Evolutionary conservation across 2,329 filamentous ascomycete species (phyloP).

Genomic region (Ustulina deusta): DNA sequence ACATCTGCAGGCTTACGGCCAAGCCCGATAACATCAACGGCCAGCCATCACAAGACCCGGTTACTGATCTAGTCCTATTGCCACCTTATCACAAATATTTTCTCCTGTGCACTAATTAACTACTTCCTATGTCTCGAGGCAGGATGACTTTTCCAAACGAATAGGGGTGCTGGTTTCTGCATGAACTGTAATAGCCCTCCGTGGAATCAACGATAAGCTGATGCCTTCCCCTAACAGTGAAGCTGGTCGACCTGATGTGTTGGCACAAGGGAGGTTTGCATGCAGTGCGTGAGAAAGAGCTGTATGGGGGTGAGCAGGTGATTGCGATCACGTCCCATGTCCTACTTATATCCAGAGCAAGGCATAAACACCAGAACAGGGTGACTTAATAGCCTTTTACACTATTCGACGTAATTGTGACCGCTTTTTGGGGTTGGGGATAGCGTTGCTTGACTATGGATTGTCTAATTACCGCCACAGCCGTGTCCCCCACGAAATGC

Average conservation of each 20-base stretch:
- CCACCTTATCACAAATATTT: constrained; percentile 15
- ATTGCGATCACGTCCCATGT: constrained; percentile 29
- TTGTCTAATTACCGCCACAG: constrained; percentile 29
- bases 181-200: constrained; percentile 22
- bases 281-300: constrained; percentile 36
- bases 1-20: constrained; percentile 30
- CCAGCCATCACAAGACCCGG: constrained; percentile 27
- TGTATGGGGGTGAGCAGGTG: constrained; percentile 33
- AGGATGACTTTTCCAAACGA: constrained; percentile 17
- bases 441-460: constrained; percentile 10
- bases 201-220: constrained; percentile 27
- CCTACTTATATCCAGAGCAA: constrained; percentile 9
- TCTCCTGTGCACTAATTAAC: not conserved
- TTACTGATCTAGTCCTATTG: constrained; percentile 18
- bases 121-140: constrained; percentile 1
- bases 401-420: constrained; percentile 7
- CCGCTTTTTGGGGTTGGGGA: constrained; percentile 6
- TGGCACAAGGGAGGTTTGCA: constrained; percentile 27
- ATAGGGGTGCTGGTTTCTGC: constrained; percentile 12
- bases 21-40: constrained; percentile 31
- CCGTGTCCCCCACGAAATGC: constrained; percentile 32
- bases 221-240: constrained; percentile 13
- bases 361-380: constrained; percentile 11
- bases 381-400: constrained; percentile 22
- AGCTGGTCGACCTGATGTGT: constrained; percentile 27